These are phyloP conservation scores for Neurospora discreta DNA, from an alignment of 495 filamentous ascomycete genomes.

Conservation along the genomic window DNA sequence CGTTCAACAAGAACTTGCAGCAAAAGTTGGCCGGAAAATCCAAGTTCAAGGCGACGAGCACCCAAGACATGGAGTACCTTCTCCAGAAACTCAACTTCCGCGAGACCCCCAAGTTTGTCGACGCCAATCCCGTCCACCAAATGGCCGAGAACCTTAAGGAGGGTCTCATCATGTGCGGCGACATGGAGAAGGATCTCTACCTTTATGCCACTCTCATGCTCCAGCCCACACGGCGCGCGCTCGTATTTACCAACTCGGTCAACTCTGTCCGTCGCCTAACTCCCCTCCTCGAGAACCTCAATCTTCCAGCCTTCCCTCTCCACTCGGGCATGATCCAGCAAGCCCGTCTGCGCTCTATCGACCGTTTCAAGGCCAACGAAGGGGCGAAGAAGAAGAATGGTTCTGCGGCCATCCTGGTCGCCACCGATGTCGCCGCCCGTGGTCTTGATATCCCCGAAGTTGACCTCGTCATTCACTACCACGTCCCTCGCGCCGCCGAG, in stretches of 20 bases:
- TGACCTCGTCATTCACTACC: conserved; percentile 84
- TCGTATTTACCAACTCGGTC: conserved; percentile 95
- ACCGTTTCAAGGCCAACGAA: conserved; percentile 67
- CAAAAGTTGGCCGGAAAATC: conserved; percentile 77
- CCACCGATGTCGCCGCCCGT: conserved; percentile 93
- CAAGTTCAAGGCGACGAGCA: conserved; percentile 52
- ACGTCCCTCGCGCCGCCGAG: conserved; percentile 84
- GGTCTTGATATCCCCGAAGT: conserved; percentile 89
- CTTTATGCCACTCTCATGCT: conserved; percentile 81
- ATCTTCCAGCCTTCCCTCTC: conserved; percentile 63
- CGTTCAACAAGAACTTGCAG: conserved; percentile 81
- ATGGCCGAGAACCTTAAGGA: conserved; percentile 82
- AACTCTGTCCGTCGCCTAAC: conserved; percentile 79
- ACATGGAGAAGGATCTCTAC: conserved; percentile 94
- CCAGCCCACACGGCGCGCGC: conserved; percentile 63
- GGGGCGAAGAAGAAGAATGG: conserved; percentile 12
- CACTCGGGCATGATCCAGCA: conserved; percentile 96
- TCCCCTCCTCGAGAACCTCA: conserved; percentile 73
- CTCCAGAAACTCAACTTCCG: conserved; percentile 82
- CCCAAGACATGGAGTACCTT: conserved; percentile 81
- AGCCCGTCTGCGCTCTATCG: conserved; percentile 83
- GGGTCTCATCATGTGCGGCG: conserved; percentile 80
- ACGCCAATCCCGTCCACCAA: conserved; percentile 75
- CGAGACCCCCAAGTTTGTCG: conserved; percentile 77
- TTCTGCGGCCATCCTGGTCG: conserved; percentile 63